Percentiles rank a stretch among this genome's conserved stretches.
phyloP scores from a whole-genome alignment of 176 grass and related monocot genomes.

The Saccharum spontaneum region DNA sequence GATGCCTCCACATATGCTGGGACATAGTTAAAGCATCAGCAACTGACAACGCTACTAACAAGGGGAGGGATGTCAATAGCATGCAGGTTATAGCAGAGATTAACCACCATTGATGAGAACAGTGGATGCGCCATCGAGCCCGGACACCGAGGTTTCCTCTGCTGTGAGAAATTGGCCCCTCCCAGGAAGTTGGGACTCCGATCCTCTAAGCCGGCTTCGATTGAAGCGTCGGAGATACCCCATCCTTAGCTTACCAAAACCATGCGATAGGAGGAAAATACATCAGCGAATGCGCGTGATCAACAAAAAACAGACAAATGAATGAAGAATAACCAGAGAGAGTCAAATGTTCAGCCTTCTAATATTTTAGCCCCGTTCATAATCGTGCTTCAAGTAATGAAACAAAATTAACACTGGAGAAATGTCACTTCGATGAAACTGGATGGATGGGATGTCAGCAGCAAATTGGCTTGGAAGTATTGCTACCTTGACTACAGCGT shows the following conservation, averaged over 20 bases:
- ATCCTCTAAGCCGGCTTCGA: too few species aligned
- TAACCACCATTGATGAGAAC: conserved; percentile 37
- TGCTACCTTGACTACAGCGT: conserved; percentile 55
- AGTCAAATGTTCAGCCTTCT: not conserved
- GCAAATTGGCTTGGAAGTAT: not conserved
- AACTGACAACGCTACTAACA: not conserved
- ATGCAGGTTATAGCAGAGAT: too few species aligned
- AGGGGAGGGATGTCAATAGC: too few species aligned
- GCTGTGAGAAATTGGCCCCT: too few species aligned
- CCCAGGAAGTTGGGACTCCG: too few species aligned
- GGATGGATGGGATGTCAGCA: not conserved
- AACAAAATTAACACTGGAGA: not conserved
- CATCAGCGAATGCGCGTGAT: not conserved
- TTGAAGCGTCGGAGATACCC: conserved; percentile 65
- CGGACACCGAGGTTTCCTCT: too few species aligned
- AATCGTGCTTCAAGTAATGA: not conserved
- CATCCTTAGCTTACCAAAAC: conserved; percentile 47
- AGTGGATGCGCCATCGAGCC: too few species aligned
- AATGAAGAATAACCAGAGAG: not conserved
- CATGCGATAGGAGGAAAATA: not conserved
- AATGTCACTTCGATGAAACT: not conserved
- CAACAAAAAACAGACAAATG: not conserved
- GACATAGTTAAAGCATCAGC: too few species aligned
- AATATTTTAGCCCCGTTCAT: not conserved
- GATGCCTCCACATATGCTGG: too few species aligned